phyloP scores from a whole-genome alignment of 129 eudicot species.

The Chrysanthemum lavandulifolium region DNA sequence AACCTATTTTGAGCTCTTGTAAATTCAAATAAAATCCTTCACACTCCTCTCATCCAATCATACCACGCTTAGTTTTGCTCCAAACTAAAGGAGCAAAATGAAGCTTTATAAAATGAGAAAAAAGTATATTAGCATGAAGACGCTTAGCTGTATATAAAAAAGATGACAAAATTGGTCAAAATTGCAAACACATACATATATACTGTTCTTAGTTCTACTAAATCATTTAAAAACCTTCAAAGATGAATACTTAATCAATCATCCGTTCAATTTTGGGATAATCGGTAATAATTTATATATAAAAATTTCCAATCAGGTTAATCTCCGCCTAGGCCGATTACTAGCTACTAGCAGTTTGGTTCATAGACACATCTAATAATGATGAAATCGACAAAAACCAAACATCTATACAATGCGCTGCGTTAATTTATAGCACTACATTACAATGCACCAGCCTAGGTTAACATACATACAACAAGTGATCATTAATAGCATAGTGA shows the following conservation, averaged over 20 bases:
- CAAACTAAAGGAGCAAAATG: not conserved
- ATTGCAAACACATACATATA: not conserved
- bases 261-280: too few relatives aligned
- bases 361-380: too few relatives aligned
- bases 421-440: not conserved
- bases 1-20: not conserved
- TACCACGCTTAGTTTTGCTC: not conserved
- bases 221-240: not conserved
- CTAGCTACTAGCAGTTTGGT: too few relatives aligned
- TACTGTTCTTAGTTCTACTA: not conserved
- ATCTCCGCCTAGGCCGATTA: too few relatives aligned
- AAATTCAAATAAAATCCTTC: not conserved
- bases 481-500: not conserved
- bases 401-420: too few relatives aligned
- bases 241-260: not conserved
- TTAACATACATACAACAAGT: not conserved
- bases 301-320: too few relatives aligned
- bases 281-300: too few relatives aligned
- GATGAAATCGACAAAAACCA: too few relatives aligned
- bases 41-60: not conserved
- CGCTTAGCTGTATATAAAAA: too few relatives aligned
- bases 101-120: not conserved
- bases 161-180: not conserved
- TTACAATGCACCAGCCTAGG: constrained; percentile 11
- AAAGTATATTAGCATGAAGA: too few relatives aligned